Conservation (phyloP, 257 asterid species). For the Rhazya stricta region DNA sequence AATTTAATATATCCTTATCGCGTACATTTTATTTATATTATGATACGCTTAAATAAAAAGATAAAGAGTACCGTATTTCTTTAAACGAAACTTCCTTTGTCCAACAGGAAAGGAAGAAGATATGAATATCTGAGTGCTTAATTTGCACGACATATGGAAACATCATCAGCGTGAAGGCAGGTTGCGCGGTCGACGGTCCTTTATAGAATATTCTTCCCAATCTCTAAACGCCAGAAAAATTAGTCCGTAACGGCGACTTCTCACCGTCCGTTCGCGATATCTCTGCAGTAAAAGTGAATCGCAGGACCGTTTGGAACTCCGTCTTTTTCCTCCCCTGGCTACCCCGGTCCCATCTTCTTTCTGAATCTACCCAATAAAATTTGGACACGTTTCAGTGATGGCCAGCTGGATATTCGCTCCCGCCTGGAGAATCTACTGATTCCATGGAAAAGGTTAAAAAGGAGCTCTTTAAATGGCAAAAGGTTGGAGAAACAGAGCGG, state of each 20-base stretch:
- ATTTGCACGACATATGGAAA: not conserved
- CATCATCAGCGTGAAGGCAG: no score
- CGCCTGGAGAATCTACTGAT: not conserved
- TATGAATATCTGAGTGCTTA: not conserved
- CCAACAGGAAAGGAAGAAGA: not conserved
- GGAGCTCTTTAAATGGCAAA: conserved; percentile 2
- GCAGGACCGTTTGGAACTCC: not conserved
- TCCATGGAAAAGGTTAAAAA: not conserved
- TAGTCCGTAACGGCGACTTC: not conserved
- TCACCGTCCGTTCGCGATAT: not conserved
- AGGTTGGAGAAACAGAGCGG: conserved; percentile 7
- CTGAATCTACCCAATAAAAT: not conserved
- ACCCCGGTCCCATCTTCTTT: not conserved
- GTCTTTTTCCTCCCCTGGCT: not conserved
- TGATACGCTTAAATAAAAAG: no score
- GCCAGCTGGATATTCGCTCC: conserved; percentile 1
- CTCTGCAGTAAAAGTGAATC: not conserved
- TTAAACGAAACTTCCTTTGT: not conserved
- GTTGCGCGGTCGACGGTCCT: not conserved
- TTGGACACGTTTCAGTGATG: not conserved
- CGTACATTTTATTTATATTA: no score
- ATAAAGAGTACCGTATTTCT: no score
- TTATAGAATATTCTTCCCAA: not conserved
- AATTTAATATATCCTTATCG: no score
- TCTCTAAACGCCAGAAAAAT: not conserved